These are phyloP conservation scores for Leptodermis oblonga DNA, from an alignment of 257 asterid species.

Conservation along the genomic window DNA sequence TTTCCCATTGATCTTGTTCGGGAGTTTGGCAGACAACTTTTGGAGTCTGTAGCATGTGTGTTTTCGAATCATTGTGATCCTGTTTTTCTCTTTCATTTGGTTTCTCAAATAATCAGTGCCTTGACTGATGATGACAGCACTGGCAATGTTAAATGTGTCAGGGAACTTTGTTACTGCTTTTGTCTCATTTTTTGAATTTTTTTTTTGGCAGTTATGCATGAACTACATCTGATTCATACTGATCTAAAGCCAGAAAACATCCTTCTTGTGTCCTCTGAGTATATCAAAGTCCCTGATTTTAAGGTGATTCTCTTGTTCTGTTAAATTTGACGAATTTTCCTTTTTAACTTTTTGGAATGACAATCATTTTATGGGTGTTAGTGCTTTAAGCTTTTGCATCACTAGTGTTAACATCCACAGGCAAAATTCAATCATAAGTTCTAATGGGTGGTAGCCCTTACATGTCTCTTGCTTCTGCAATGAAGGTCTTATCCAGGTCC, in stretches of 20 bases:
- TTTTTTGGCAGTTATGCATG: constrained; percentile 16
- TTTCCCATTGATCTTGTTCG: constrained; percentile 58
- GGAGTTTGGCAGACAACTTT: constrained; percentile 53
- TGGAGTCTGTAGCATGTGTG: constrained; percentile 63
- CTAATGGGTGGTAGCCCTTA: not conserved
- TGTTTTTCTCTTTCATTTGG: constrained; percentile 17
- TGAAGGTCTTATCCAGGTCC: constrained; percentile 28
- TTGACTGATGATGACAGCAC: no score
- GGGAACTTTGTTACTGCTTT: not conserved
- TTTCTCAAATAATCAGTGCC: constrained; percentile 6
- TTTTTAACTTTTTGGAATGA: not conserved
- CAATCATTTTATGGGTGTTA: not conserved
- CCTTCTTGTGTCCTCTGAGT: constrained; percentile 45
- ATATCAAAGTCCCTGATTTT: constrained; percentile 38
- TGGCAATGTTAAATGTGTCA: not conserved
- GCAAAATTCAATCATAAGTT: not conserved
- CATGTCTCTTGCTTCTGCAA: not conserved
- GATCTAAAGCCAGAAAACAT: constrained; percentile 56
- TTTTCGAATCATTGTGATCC: constrained; percentile 41
- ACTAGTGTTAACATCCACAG: not conserved
- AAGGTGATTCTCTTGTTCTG: constrained; percentile 28
- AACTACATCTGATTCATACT: constrained; percentile 45
- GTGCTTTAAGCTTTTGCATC: not conserved
- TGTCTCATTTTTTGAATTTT: not conserved
- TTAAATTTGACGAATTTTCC: not conserved